Percentiles rank a stretch among this genome's conserved stretches.
These are phyloP conservation scores for Kwoniella botswanensis DNA, from an alignment of 768 basidiomycete genomes.

Conservation along the genomic window DNA sequence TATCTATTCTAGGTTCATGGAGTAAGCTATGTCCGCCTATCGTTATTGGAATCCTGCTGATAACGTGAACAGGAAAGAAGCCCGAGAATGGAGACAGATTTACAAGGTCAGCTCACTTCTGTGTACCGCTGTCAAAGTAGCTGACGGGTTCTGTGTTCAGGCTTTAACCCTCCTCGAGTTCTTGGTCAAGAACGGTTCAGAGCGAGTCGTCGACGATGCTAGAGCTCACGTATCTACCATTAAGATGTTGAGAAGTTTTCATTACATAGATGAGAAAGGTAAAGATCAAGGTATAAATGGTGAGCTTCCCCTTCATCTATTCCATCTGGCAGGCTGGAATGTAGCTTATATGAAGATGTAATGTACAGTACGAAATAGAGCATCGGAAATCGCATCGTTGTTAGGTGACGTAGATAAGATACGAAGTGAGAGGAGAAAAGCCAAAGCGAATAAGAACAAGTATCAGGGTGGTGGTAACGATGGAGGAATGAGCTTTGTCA, in stretches of 20 bases:
- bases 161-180: constrained; percentile 93
- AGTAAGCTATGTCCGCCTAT: constrained; percentile 28
- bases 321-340: too few species aligned
- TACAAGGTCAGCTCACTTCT: constrained; percentile 73
- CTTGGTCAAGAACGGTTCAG: constrained; percentile 93
- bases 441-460: constrained; percentile 86
- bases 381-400: constrained; percentile 89
- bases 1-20: constrained; percentile 70
- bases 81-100: constrained; percentile 96
- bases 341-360: too few species aligned
- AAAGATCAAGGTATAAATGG: constrained; percentile 99
- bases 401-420: constrained; percentile 90
- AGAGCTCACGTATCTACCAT: constrained; percentile 91
- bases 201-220: constrained; percentile 97
- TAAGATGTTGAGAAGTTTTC: constrained; percentile 97
- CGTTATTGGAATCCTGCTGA: constrained; percentile 3
- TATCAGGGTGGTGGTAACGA: constrained; percentile 88
- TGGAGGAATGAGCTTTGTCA: constrained; percentile 67
- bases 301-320: constrained; percentile 51
- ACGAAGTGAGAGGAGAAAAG: constrained; percentile 84
- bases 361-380: constrained; percentile 83
- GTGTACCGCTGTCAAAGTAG: background rate
- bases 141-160: constrained; percentile 59
- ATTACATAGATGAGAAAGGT: constrained; percentile 97
- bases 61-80: constrained; percentile 76